Evolutionary conservation across 1,284 basidiomycete genomes (phyloP).

Genomic region (Malassezia brasiliensis): DNA sequence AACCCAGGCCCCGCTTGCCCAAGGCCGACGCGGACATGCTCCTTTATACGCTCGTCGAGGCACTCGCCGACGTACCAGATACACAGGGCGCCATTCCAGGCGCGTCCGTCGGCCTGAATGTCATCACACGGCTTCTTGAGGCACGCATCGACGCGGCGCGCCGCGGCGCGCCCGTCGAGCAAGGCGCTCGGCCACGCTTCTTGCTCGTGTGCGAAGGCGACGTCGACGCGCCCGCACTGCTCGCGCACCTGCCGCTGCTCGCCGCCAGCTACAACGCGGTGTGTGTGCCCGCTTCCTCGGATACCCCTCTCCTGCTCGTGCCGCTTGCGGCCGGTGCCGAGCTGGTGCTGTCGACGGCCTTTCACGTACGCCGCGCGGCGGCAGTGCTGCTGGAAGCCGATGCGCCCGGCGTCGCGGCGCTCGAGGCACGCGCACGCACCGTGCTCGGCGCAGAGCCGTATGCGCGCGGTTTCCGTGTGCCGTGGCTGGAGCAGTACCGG

Average conservation of each 20-base stretch:
- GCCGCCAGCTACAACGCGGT: slow-evolving; percentile 15
- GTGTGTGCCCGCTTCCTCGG: not conserved
- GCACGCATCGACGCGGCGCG: not conserved
- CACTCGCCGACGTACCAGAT: not conserved
- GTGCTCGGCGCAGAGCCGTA: not conserved
- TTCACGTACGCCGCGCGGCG: slow-evolving; percentile 12
- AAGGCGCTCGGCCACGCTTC: not conserved
- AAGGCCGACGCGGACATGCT: slow-evolving; percentile 15
- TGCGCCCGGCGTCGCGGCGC: not conserved
- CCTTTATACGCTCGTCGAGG: slow-evolving; percentile 17
- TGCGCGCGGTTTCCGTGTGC: slow-evolving; percentile 4
- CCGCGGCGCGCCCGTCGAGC: not conserved
- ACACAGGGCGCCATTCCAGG: not conserved
- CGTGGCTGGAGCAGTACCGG: slow-evolving; percentile 7
- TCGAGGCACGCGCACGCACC: not conserved
- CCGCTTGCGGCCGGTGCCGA: slow-evolving; percentile 15
- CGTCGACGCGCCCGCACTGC: slow-evolving; percentile 8
- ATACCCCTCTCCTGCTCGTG: slow-evolving; percentile 10
- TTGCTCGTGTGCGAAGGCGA: slow-evolving; percentile 17
- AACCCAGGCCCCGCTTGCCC: slow-evolving; percentile 9
- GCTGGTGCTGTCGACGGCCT: slow-evolving; percentile 13
- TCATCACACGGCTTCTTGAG: slow-evolving; percentile 10
- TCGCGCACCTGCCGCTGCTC: slow-evolving; percentile 20
- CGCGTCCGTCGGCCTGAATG: slow-evolving; percentile 13
- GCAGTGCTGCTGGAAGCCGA: not conserved